Evolutionary conservation across 2,329 filamentous ascomycete genomes (phyloP).

Genomic region (Ambrosiella cleistominuta): DNA sequence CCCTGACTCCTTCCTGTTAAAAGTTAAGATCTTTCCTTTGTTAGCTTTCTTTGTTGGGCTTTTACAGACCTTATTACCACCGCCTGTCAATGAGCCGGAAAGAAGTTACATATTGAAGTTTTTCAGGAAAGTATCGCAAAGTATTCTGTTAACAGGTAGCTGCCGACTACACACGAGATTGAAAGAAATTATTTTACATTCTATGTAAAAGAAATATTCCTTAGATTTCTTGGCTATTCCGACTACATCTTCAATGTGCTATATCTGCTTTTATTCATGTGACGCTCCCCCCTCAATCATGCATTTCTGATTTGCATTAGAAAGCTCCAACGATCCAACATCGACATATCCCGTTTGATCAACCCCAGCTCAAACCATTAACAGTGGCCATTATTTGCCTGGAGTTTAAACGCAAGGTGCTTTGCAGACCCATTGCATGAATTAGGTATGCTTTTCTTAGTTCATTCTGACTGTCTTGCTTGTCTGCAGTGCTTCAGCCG

Average conservation of each 20-base stretch:
- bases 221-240: no score
- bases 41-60: not conserved
- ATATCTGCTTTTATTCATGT: no score
- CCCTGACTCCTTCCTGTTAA: not conserved
- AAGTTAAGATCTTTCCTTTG: not conserved
- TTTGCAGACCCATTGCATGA: not conserved
- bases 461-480: not conserved
- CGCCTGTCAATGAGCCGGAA: no score
- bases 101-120: not conserved
- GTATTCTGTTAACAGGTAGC: no score
- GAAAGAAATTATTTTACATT: no score
- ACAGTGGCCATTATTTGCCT: not conserved
- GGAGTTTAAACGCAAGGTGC: not conserved
- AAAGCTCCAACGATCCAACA: no score
- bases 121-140: not conserved
- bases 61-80: not conserved
- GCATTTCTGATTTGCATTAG: no score
- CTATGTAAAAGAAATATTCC: no score
- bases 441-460: not conserved
- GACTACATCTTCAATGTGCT: no score
- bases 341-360: not conserved
- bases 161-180: no score
- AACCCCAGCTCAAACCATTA: not conserved
- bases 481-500: not conserved
- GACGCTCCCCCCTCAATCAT: no score